These are phyloP conservation scores for Backusella psychrophila DNA, from an alignment of 192 early-diverging fungal genomes.

Conservation along the genomic window DNA sequence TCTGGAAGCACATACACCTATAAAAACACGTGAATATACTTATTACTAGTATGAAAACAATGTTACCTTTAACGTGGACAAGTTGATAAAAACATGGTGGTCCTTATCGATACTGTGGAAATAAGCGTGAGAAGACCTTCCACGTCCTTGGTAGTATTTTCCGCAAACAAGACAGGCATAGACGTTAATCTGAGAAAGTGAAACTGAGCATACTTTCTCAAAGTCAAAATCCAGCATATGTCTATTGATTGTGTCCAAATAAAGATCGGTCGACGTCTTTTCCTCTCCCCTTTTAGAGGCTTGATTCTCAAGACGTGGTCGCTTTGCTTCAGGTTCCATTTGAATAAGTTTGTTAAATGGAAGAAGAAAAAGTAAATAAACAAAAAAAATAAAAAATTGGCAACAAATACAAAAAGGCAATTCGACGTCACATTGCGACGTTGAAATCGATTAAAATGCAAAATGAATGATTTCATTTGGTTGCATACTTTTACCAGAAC, in stretches of 20 bases:
- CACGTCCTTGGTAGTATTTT: slow-evolving; percentile 94
- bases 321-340: slow-evolving; percentile 20
- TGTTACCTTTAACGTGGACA: slow-evolving; percentile 70
- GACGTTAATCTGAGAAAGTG: slow-evolving; percentile 88
- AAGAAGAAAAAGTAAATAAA: neutral
- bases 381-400: neutral
- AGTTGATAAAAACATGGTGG: slow-evolving; percentile 95
- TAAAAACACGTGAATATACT: neutral
- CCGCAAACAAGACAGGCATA: slow-evolving; percentile 97
- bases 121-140: slow-evolving; percentile 89
- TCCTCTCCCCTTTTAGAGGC: neutral
- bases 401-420: neutral
- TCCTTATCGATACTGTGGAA: slow-evolving; percentile 93
- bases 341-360: neutral
- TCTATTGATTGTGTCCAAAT: slow-evolving; percentile 84
- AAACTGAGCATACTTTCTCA: slow-evolving; percentile 96
- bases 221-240: slow-evolving; percentile 96
- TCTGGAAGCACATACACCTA: slow-evolving; percentile 92
- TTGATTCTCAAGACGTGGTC: neutral
- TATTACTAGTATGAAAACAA: neutral
- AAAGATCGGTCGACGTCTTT: slow-evolving; percentile 50
- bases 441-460: neutral
- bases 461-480: neutral
- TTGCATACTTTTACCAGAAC: neutral
- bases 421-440: neutral